phyloP scores from a whole-genome alignment of 192 early-diverging fungal genomes.

The Coemansia sp. region DNA sequence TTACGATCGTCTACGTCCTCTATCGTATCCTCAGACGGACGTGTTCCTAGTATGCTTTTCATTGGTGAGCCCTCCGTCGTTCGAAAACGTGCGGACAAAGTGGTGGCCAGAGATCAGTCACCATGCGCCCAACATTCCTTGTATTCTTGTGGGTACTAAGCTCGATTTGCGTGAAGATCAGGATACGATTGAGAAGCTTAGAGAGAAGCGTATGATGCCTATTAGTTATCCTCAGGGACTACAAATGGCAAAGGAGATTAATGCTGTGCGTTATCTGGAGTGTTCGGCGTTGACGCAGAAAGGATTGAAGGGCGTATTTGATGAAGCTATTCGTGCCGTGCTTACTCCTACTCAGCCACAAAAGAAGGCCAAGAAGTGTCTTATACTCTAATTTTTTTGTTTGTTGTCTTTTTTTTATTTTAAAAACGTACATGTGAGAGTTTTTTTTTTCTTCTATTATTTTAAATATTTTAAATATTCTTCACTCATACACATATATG shows the following conservation, averaged over 20 bases:
- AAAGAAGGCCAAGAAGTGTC: slow-evolving; percentile 72
- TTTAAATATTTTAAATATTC: slow-evolving; percentile 6
- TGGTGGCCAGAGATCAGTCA: slow-evolving; percentile 96
- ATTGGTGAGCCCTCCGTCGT: slow-evolving; percentile 91
- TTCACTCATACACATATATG: neutral
- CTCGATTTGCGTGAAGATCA: slow-evolving; percentile 95
- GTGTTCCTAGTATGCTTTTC: slow-evolving; percentile 99
- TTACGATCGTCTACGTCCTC: slow-evolving; percentile 95
- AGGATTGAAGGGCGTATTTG: slow-evolving; percentile 97
- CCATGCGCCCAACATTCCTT: slow-evolving; percentile 90
- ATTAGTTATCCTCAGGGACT: slow-evolving; percentile 87
- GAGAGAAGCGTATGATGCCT: slow-evolving; percentile 81
- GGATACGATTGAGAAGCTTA: slow-evolving; percentile 86
- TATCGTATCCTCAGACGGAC: slow-evolving; percentile 98
- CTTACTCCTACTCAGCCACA: slow-evolving; percentile 68
- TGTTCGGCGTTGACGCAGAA: slow-evolving; percentile 98
- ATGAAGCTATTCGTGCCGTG: slow-evolving; percentile 95
- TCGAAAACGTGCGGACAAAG: slow-evolving; percentile 97
- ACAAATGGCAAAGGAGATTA: slow-evolving; percentile 86
- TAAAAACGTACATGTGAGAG: slow-evolving; percentile 4
- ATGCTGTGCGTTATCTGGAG: slow-evolving; percentile 91
- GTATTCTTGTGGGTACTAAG: slow-evolving; percentile 95
- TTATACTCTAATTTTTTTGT: slow-evolving; percentile 61
- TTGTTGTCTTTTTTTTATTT: slow-evolving; percentile 7
- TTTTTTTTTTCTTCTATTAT: slow-evolving; percentile 14